These are phyloP conservation scores for Phylloporus sp. DNA, from an alignment of 768 basidiomycete genomes.

Conservation along the genomic window DNA sequence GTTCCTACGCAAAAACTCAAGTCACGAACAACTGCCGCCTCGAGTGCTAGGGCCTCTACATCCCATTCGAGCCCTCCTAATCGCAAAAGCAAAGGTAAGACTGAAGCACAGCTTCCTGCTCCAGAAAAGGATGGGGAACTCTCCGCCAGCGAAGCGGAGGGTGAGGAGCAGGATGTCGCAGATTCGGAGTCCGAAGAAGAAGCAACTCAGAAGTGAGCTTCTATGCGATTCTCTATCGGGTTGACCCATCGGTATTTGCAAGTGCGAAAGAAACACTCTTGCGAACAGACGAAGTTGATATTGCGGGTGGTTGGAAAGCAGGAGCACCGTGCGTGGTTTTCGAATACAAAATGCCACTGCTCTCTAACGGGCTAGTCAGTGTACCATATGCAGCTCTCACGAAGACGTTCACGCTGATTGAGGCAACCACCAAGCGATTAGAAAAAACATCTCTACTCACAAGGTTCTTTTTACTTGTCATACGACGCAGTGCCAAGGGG, in stretches of 20 bases:
- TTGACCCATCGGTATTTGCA: slow-evolving; percentile 2
- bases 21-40: not conserved
- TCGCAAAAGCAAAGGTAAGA: slow-evolving; percentile 19
- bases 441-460: slow-evolving; percentile 91
- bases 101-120: slow-evolving; percentile 7
- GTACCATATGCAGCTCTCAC: slow-evolving; percentile 94
- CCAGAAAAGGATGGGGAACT: slow-evolving; percentile 33
- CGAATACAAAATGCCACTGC: not conserved
- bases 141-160: slow-evolving; percentile 34
- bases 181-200: slow-evolving; percentile 44
- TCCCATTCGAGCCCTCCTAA: slow-evolving; percentile 1
- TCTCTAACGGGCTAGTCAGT: slow-evolving; percentile 36
- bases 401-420: slow-evolving; percentile 84
- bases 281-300: slow-evolving; percentile 64
- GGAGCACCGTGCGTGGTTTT: slow-evolving; percentile 70
- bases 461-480: slow-evolving; percentile 83
- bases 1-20: not conserved
- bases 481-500: slow-evolving; percentile 74
- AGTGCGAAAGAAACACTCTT: slow-evolving; percentile 70
- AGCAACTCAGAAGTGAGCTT: slow-evolving; percentile 61
- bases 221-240: not conserved
- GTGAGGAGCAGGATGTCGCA: slow-evolving; percentile 34
- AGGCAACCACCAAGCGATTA: slow-evolving; percentile 90
- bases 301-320: slow-evolving; percentile 77
- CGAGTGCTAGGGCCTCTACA: not conserved